Base-by-base conservation (phyloP, 2,329 filamentous ascomycete genomes). In the Beauveria sp. region DNA sequence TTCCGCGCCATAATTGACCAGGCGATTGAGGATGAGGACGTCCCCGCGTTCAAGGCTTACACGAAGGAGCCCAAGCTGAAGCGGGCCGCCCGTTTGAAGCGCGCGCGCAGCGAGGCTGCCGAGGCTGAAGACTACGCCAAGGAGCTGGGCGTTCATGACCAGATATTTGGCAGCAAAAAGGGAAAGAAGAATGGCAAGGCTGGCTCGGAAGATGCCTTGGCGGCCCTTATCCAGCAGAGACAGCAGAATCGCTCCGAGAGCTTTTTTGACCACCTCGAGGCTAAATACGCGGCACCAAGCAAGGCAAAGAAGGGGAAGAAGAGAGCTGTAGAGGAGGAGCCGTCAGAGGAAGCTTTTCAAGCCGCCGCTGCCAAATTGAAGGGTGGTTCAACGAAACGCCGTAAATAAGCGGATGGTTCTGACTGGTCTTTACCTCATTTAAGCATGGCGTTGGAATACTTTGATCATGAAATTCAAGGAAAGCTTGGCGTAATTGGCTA, bases 1-100 rank as follows among this genome's bases (percentile, higher is more conserved):
- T 97, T 96, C 75, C 83, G 91, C 16, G 75, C 70, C 18, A 90
- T 96, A 50, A 91, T 99, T 59, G 85, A 96, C 69, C 80, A 85
- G 41, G 94, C 92, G 3, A 94, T 99, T 68, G 78, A 80, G 41
- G 80, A 77, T 4, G 84, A 84, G 1, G 84, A 90, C 43, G 87
- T 96, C 0, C 75, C 86, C 48, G 77, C 78, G 0, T 92, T 86
- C 71, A 76, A 81, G 22, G 80, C 81, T 5, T 99, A 96, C 71
- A 84, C 83, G 2, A 81, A 87, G 28, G 92, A 97, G 76, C 82
- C 80, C n/a, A 85, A 86, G 67, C 84, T 80, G 68, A 83, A 84
- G 59, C 83, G 82, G 63, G 75, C 84, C 60, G 78, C 79, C 48
- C 79, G 90, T 47, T 70, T 82, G 61, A 85, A 83, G 68, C 79